Conservation (phyloP, 2,329 filamentous ascomycete genomes). For the Clarireedia hainanense region DNA sequence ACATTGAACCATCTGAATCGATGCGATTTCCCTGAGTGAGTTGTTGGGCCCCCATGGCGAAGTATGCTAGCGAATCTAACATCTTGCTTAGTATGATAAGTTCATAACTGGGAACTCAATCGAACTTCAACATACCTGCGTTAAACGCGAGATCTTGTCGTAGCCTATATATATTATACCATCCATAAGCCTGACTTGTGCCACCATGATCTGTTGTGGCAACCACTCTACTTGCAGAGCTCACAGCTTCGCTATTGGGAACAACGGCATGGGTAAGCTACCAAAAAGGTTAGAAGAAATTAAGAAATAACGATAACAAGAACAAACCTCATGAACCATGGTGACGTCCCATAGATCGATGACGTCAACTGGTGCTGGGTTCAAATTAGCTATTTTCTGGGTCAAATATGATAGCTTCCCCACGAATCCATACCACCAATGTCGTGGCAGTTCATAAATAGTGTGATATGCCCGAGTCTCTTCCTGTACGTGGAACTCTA, state of each 20-base stretch:
- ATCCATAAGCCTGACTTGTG: not conserved
- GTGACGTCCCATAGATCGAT: not conserved
- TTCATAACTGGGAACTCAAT: not conserved
- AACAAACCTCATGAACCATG: not conserved
- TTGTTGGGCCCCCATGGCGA: not conserved
- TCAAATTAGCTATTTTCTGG: not conserved
- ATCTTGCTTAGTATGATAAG: not conserved
- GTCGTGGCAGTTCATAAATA: not conserved
- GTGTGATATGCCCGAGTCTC: not conserved
- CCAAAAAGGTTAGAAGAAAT: not conserved
- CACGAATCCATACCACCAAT: not conserved
- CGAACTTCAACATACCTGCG: not conserved
- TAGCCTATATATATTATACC: not conserved
- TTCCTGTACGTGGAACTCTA: not conserved
- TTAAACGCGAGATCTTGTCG: not conserved
- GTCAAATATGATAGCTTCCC: not conserved
- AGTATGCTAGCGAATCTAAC: not conserved
- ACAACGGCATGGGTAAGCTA: not conserved
- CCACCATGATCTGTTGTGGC: not conserved
- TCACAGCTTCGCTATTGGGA: not conserved
- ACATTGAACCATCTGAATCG: not conserved
- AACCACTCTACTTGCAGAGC: not conserved
- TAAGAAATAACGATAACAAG: not conserved
- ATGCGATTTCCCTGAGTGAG: not conserved
- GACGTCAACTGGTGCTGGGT: not conserved